Evolutionary conservation across 2,329 filamentous ascomycete species (phyloP), one percentile per base, ranked within the genome.

Genomic region (Sporothrix inflata): DNA sequence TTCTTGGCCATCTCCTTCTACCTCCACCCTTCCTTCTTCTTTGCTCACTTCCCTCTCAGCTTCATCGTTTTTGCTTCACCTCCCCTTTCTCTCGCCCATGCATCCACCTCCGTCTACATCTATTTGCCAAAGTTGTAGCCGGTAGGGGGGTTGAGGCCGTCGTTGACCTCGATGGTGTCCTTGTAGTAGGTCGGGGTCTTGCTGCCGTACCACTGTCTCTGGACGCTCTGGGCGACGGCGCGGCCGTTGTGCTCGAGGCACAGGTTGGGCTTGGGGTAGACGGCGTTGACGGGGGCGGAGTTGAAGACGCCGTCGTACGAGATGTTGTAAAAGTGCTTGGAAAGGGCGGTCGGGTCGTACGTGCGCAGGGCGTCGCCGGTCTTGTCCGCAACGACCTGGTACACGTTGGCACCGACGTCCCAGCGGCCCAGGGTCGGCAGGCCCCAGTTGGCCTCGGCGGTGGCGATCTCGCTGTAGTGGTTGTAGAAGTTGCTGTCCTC

Each of bases 381-480:
- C 81, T 85, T 83, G 7, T 86, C 80, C 16, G 88, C 89, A 2
- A 92, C 89, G 27, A 88, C 72, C 38, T 85, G 77, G 79, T 89
- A 90, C n/a, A 93, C 87, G 78, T 93, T 93, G 78, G 91, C 91
- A 68, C 89, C 90, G 19, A 90, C 90, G 77, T 93, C 91, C 84
- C 87, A 92, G 73, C 91, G 89, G 12, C 91, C 91, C 2, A 93
- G 88, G 0, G 89, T 91, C 74, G 88, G 86, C 9, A 93, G 86
- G 74, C 83, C 85, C 90, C 90, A 93, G 84, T 93, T 93, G 72
- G 89, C 89, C 72, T 87, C 82, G 11, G 91, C 86, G 21, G 90
- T 89, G n/a, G 91, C 82, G 74, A 93, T 85, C 76, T 87, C 84
- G 9, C 88, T 91, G 84, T 92, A 93, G 83, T 93, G 91, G 79